These are phyloP conservation scores for Debaryomyces tyrocola DNA, from an alignment of 805 yeast genomes.

Conservation along the genomic window DNA sequence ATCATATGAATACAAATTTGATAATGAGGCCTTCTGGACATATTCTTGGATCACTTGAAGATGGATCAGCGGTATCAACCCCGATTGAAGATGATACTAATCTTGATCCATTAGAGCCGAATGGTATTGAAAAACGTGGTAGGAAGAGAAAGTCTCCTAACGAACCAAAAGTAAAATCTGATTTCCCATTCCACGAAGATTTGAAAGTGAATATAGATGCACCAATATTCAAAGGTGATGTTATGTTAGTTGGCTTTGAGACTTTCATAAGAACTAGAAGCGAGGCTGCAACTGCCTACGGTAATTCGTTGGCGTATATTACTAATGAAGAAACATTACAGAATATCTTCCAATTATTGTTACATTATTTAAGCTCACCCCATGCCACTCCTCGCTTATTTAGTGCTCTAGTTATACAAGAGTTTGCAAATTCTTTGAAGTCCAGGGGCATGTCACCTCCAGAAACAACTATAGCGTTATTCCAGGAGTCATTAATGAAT, in stretches of 20 bases:
- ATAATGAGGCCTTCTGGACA: constrained; percentile 80
- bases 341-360: constrained; percentile 37
- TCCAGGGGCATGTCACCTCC: constrained; percentile 13
- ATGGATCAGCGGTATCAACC: background rate
- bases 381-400: constrained; percentile 82
- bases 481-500: constrained; percentile 28
- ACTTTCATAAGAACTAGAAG: constrained; percentile 73
- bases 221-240: constrained; percentile 89
- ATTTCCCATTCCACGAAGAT: constrained; percentile 54
- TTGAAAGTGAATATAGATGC: constrained; percentile 85
- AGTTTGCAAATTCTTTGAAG: constrained; percentile 49
- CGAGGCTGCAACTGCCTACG: constrained; percentile 74
- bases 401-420: constrained; percentile 67
- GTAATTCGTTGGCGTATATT: constrained; percentile 57
- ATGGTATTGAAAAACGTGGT: constrained; percentile 36
- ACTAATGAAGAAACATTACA: constrained; percentile 36
- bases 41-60: constrained; percentile 23
- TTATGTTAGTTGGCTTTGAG: constrained; percentile 76
- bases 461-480: constrained; percentile 15
- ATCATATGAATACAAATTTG: constrained; percentile 73
- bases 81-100: constrained; percentile 6
- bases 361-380: constrained; percentile 51
- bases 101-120: constrained; percentile 8
- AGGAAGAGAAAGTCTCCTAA: constrained; percentile 46
- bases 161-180: constrained; percentile 13